Evolutionary conservation across 352 stramenopile species (phyloP).

Genomic region (Phytophthora kernoviae): DNA sequence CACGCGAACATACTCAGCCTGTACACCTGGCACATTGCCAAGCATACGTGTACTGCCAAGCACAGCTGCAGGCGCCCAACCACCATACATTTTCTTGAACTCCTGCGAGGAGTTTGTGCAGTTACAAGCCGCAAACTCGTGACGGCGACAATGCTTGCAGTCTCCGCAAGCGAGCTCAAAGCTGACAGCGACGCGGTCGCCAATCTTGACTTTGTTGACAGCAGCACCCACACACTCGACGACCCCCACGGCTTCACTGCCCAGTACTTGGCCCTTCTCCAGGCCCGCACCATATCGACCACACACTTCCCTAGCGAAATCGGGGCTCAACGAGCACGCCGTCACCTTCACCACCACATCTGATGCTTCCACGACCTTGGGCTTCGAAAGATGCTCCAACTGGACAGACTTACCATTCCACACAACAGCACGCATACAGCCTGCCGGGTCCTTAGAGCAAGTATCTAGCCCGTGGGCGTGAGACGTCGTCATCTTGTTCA

Average conservation of each 20-base stretch:
- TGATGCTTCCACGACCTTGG: constrained; percentile 52
- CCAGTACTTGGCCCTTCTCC: constrained; percentile 67
- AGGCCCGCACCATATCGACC: constrained; percentile 43
- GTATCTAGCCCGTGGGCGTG: constrained; percentile 28
- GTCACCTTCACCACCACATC: constrained; percentile 74
- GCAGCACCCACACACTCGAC: constrained; percentile 57
- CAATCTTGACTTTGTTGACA: constrained; percentile 55
- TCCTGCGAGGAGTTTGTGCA: constrained; percentile 71
- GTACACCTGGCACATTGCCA: constrained; percentile 64
- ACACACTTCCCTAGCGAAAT: constrained; percentile 54
- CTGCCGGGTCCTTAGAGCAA: constrained; percentile 39
- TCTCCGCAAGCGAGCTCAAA: constrained; percentile 73
- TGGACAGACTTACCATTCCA: constrained; percentile 64
- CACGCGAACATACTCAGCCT: constrained; percentile 80
- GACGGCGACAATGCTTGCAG: constrained; percentile 67
- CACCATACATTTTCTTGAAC: constrained; percentile 70
- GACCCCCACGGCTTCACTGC: constrained; percentile 71
- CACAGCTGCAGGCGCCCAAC: constrained; percentile 64
- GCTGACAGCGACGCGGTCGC: constrained; percentile 76
- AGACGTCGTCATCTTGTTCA: constrained; percentile 29
- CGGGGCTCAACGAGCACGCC: constrained; percentile 60
- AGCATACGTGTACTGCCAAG: constrained; percentile 61
- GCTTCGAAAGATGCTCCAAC: constrained; percentile 58
- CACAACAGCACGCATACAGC: constrained; percentile 66
- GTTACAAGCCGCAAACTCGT: constrained; percentile 72